Percentiles rank a stretch among this genome's conserved stretches.
Conservation (phyloP, 78 protist genomes). For the Cavenderia fasciculata region DNA sequence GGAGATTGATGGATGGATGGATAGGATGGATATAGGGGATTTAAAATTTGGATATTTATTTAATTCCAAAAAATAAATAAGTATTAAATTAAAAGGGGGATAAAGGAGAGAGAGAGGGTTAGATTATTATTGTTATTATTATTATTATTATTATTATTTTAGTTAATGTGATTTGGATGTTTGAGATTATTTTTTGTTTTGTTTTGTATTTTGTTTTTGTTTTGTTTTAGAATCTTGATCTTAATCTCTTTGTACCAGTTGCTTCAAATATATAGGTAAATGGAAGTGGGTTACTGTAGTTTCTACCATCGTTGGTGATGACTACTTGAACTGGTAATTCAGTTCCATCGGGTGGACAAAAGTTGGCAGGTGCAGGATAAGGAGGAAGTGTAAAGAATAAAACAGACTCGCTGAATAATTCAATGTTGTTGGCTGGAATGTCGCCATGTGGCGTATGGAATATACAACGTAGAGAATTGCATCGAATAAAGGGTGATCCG, state of each 20-base stretch:
- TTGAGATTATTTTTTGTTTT: too few species aligned
- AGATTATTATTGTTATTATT: too few species aligned
- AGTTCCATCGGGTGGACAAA: conserved; percentile 46
- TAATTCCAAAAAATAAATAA: too few species aligned
- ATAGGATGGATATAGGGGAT: too few species aligned
- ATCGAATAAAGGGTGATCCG: conserved; percentile 71
- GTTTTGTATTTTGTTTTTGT: too few species aligned
- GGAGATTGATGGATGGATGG: too few species aligned
- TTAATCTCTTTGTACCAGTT: conserved; percentile 20
- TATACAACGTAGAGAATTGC: conserved; percentile 54
- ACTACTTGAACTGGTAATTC: conserved; percentile 75
- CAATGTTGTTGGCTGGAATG: neutral
- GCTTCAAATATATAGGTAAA: conserved; percentile 64
- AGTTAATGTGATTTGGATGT: too few species aligned
- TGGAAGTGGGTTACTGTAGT: conserved; percentile 69
- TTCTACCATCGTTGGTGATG: conserved; percentile 78
- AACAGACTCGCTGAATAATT: conserved; percentile 37
- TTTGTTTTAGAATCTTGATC: conserved; percentile 78
- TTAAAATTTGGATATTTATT: too few species aligned
- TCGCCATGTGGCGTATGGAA: conserved; percentile 75
- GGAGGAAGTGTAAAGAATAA: conserved; percentile 69
- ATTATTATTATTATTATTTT: neutral
- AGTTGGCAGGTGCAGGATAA: conserved; percentile 44
- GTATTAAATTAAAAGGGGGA: too few species aligned
- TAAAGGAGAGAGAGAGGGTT: too few species aligned